Evolutionary conservation across 441 rosid species (phyloP).

Genomic region (Melastoma candidum): DNA sequence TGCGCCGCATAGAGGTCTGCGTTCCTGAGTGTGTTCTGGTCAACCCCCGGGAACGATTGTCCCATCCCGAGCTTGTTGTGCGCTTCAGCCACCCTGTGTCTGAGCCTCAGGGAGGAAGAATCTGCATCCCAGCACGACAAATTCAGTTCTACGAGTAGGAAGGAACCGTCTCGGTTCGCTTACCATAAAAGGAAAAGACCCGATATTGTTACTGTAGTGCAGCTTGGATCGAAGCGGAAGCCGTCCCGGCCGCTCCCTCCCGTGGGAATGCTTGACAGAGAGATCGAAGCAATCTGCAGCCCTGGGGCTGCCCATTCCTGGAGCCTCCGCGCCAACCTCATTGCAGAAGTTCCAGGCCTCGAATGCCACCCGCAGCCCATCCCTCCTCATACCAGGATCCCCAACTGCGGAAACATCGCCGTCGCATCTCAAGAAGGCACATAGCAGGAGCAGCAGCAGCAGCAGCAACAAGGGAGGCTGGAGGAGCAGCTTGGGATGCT

Average conservation of each 20-base stretch:
- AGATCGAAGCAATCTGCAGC: constrained; percentile 63
- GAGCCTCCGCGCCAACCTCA: constrained; percentile 57
- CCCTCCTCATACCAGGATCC: constrained; percentile 57
- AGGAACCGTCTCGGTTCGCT: neutral
- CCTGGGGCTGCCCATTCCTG: constrained; percentile 57
- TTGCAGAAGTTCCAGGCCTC: constrained; percentile 76
- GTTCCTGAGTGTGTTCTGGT: constrained; percentile 18
- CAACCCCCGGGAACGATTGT: constrained; percentile 24
- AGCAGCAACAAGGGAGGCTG: neutral
- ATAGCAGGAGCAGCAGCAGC: constrained; percentile 7
- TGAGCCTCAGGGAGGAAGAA: constrained; percentile 15
- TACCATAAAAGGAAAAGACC: too few relatives aligned
- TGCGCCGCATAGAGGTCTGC: constrained; percentile 45
- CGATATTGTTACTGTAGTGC: too few relatives aligned
- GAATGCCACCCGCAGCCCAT: constrained; percentile 47
- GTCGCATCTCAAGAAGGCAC: constrained; percentile 4
- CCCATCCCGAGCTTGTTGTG: constrained; percentile 49
- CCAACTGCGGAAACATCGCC: constrained; percentile 35
- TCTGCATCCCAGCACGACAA: constrained; percentile 22
- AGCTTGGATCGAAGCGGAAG: too few relatives aligned
- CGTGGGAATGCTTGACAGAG: constrained; percentile 10
- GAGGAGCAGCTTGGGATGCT: too few relatives aligned
- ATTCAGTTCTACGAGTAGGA: neutral
- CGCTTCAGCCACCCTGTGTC: constrained; percentile 35
- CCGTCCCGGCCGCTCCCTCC: neutral